Conservation (phyloP, 2,329 filamentous ascomycete genomes). For the Fusarium penzigii region DNA sequence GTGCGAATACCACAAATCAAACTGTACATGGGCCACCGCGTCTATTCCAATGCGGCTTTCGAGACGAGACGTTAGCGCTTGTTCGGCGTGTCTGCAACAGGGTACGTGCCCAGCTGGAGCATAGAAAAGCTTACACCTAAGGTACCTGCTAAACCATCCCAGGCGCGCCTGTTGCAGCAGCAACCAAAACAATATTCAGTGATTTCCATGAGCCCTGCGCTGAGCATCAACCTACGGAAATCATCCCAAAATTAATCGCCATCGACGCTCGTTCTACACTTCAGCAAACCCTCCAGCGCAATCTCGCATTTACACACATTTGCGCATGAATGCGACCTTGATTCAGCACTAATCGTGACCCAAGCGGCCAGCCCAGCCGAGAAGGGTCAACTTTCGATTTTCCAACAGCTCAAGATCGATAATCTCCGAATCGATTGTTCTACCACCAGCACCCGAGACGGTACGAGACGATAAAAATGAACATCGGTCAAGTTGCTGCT, state of each 20-base stretch:
- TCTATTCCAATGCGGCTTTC: neutral
- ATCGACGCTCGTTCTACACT: conserved; percentile 9
- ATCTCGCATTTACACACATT: conserved; percentile 2
- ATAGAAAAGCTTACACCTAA: conserved; percentile 9
- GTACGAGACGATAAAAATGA: conserved; percentile 24
- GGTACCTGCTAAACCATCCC: conserved; percentile 1
- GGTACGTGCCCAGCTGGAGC: conserved; percentile 19
- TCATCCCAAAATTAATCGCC: conserved; percentile 1
- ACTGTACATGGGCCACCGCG: conserved; percentile 22
- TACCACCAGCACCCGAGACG: neutral
- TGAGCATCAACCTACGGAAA: conserved; percentile 18
- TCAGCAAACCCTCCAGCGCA: neutral
- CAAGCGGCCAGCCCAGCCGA: conserved; percentile 28
- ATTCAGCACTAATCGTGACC: conserved; percentile 24
- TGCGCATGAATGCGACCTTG: conserved; percentile 26
- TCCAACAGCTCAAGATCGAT: neutral
- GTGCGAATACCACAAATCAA: neutral
- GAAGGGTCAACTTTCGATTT: conserved; percentile 24
- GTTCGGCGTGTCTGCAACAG: conserved; percentile 1
- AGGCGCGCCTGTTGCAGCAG: conserved; percentile 26
- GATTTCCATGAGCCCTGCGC: conserved; percentile 22
- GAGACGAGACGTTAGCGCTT: neutral
- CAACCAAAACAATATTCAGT: conserved; percentile 26
- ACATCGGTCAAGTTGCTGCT: conserved; percentile 8
- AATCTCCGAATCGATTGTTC: neutral